Percentiles rank a stretch among this genome's conserved stretches.
Evolutionary conservation across 768 basidiomycete species (phyloP).

Genomic region (Neoboletus magnificus): DNA sequence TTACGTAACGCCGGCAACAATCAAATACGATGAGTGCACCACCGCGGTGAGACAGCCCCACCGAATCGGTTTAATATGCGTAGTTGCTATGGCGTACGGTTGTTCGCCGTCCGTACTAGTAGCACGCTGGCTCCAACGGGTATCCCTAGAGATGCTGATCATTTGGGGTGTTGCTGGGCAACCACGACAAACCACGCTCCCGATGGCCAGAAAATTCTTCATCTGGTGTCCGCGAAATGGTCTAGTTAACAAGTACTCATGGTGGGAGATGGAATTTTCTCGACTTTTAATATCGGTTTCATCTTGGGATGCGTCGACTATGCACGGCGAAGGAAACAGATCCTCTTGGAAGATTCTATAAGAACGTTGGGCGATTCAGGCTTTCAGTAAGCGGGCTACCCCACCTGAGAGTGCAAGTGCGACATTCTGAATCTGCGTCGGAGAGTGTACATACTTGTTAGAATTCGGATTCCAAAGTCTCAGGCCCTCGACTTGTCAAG

Average conservation of each 20-base stretch:
- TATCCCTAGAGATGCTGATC: background rate
- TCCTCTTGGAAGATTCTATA: background rate
- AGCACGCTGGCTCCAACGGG: background rate
- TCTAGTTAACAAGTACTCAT: background rate
- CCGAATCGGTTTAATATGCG: background rate
- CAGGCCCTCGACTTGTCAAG: background rate
- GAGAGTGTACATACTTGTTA: background rate
- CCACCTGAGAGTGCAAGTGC: background rate
- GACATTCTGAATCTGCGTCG: background rate
- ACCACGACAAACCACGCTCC: background rate
- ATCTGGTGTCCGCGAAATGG: background rate
- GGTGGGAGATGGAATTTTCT: background rate
- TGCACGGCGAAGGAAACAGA: too few species aligned
- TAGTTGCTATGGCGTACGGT: background rate
- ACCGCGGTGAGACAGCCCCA: background rate
- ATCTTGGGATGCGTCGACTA: background rate
- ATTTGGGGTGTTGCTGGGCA: background rate
- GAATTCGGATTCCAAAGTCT: background rate
- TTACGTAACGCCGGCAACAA: background rate
- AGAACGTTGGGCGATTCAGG: background rate
- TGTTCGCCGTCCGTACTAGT: background rate
- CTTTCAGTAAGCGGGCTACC: background rate
- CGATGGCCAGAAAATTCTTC: background rate
- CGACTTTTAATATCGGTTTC: background rate
- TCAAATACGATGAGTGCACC: too few species aligned